A percentile compares a stretch with the other conserved stretches of the same genome.
Conservation (phyloP, 805 yeast genomes). For the Lachancea thermotolerans region DNA sequence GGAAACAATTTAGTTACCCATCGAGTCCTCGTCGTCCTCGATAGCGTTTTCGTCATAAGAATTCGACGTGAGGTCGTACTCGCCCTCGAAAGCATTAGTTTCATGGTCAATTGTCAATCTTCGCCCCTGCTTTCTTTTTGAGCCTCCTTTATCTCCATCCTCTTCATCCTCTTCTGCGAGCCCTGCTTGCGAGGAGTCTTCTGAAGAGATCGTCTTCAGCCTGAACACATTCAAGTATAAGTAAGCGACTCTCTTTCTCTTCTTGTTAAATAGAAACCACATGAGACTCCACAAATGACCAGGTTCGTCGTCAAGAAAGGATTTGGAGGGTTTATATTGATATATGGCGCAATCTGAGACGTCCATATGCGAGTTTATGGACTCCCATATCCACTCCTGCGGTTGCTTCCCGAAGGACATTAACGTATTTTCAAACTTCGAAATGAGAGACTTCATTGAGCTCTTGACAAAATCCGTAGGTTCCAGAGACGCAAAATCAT, state of each 20-base stretch:
- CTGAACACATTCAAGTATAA: constrained; percentile 59
- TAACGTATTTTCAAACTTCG: constrained; percentile 71
- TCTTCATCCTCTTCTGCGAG: constrained; percentile 35
- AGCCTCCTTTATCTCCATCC: constrained; percentile 11
- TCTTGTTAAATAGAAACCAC: constrained; percentile 90
- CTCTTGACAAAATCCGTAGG: constrained; percentile 68
- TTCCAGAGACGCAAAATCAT: constrained; percentile 81
- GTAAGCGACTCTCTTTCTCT: constrained; percentile 85
- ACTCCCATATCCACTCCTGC: constrained; percentile 80
- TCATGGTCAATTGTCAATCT: constrained; percentile 34
- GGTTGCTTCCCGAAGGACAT: constrained; percentile 53
- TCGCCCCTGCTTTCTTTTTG: constrained; percentile 14
- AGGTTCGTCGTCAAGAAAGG: constrained; percentile 34
- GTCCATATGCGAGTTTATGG: constrained; percentile 75
- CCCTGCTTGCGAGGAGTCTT: constrained; percentile 20
- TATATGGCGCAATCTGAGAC: constrained; percentile 49
- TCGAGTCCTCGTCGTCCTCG: constrained; percentile 30
- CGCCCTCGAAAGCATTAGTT: constrained; percentile 36
- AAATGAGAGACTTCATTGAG: constrained; percentile 42
- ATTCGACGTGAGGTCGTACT: constrained; percentile 38
- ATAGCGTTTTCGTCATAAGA: constrained; percentile 34
- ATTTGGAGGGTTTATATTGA: constrained; percentile 43
- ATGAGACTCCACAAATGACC: constrained; percentile 47
- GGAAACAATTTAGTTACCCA: background rate
- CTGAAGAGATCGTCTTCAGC: constrained; percentile 32